These are phyloP conservation scores for Salmacisia buchloeana DNA, from an alignment of 1,284 basidiomycete species.

Conservation along the genomic window DNA sequence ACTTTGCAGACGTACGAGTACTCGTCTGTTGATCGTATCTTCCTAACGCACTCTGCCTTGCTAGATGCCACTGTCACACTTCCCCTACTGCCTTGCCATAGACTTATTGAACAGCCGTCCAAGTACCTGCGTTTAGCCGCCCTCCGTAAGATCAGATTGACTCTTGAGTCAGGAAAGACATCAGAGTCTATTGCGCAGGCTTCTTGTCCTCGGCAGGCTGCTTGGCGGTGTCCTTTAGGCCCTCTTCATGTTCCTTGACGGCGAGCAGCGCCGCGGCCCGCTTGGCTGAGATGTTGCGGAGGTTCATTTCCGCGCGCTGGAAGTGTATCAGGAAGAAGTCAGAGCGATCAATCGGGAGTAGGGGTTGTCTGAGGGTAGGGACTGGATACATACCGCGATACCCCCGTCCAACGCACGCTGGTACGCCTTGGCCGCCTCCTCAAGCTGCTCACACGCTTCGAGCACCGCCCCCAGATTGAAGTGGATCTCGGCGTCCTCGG, in stretches of 20 bases:
- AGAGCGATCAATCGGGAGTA: neutral
- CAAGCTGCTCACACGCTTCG: slow-evolving; percentile 76
- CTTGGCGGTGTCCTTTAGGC: neutral
- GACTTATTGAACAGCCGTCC: too few relatives aligned
- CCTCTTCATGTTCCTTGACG: slow-evolving; percentile 14
- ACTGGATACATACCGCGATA: slow-evolving; percentile 56
- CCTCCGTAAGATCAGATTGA: too few relatives aligned
- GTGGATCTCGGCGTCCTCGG: slow-evolving; percentile 87
- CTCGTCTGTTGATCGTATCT: too few relatives aligned
- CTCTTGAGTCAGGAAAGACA: too few relatives aligned
- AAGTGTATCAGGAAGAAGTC: neutral
- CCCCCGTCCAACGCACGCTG: slow-evolving; percentile 70
- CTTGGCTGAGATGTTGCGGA: slow-evolving; percentile 70
- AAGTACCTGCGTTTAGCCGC: too few relatives aligned
- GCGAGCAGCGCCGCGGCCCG: slow-evolving; percentile 15
- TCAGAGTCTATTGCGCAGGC: too few relatives aligned
- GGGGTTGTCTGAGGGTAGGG: neutral
- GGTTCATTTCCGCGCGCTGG: slow-evolving; percentile 67
- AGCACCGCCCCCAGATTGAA: slow-evolving; percentile 88
- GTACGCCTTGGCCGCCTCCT: slow-evolving; percentile 74
- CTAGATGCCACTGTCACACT: too few relatives aligned
- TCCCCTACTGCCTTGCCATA: too few relatives aligned
- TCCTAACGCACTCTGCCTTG: too few relatives aligned
- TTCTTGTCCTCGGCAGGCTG: neutral
- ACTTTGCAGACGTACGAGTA: too few relatives aligned